Base-by-base conservation (phyloP, 1,284 basidiomycete species). In the Lignosus rhinocerotis region DNA sequence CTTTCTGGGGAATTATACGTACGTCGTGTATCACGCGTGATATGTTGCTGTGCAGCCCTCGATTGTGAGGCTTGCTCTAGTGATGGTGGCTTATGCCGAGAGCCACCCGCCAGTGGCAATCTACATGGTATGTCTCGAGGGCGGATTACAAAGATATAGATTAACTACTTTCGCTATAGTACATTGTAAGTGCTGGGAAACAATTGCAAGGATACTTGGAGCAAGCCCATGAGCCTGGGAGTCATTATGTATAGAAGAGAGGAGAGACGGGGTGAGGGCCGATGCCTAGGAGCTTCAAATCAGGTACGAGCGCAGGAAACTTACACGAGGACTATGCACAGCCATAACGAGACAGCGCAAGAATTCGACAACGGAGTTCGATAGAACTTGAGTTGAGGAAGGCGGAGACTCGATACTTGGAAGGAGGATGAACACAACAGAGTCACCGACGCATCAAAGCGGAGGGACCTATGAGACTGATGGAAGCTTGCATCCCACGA, bases 401-500 rank as follows among this genome's bases (percentile, higher is more conserved):
- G 12, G 25, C 25, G 25, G 34, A 46, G 25, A 34, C 21, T 17
- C 14, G 25, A 17, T 10, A 30, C 10, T 9, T 25, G 21, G 2
- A 30, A 21, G 4, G 17, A 14, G 3, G 14, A 3, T 17, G 8
- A n/a, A 42, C n/a, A 14, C 17, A 38, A 11, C 9, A 49, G 34
- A 8, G 34, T 6, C 25, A 45, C 39, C 14, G 41, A 32, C 43
- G 41, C 11, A 3, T 25, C 16, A 11, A 38, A 2, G 10, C n/a
- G 4, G n/a, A 19, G 43, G 11, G 43, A 11, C 51, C 58, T 60
- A 62, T 48, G 58, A 56, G 11, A 60, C 55, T 60, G 65, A 69
- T 38, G 68, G 66, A 14, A 74, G 65, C 56, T 81, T 81, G 70
- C 77, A 80, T 30, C 80, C 80, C 54, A 74, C 75, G 54, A 81